Percentiles rank a stretch among this genome's conserved stretches.
phyloP scores from a whole-genome alignment of 495 filamentous ascomycete species.

The Tricharina praecox region DNA sequence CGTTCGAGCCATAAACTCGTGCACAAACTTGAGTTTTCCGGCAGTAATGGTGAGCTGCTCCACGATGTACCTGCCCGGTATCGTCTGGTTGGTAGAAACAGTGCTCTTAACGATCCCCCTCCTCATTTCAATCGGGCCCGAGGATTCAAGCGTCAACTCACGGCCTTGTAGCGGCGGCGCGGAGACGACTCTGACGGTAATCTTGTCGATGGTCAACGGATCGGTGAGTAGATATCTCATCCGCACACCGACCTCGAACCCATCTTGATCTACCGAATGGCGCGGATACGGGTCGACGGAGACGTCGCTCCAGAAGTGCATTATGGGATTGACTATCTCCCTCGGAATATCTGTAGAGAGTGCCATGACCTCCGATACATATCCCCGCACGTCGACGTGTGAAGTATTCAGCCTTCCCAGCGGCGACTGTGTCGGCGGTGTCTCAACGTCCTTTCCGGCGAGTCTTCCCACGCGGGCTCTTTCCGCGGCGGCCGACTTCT shows the following conservation, averaged over 20 bases:
- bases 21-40: slow-evolving; percentile 51
- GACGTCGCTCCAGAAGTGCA: slow-evolving; percentile 55
- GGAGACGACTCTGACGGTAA: slow-evolving; percentile 47
- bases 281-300: slow-evolving; percentile 49
- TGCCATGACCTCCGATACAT: slow-evolving; percentile 47
- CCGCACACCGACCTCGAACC: slow-evolving; percentile 54
- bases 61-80: slow-evolving; percentile 59
- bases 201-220: slow-evolving; percentile 45
- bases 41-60: slow-evolving; percentile 52
- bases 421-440: neutral
- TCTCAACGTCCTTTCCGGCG: slow-evolving; percentile 14
- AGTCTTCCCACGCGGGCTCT: slow-evolving; percentile 33
- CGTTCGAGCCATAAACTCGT: slow-evolving; percentile 33
- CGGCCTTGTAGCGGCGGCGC: slow-evolving; percentile 29
- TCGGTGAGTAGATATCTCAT: slow-evolving; percentile 59
- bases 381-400: slow-evolving; percentile 35
- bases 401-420: neutral
- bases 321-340: slow-evolving; percentile 48
- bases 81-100: slow-evolving; percentile 35
- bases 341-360: slow-evolving; percentile 46
- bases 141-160: slow-evolving; percentile 49
- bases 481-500: slow-evolving; percentile 48
- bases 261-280: slow-evolving; percentile 57
- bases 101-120: slow-evolving; percentile 35
- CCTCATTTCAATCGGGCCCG: slow-evolving; percentile 31